Evolutionary conservation across 108 stramenopile genomes (phyloP), one percentile per base, ranked within the genome.

Genomic region (Aurantiochytrium sp.): DNA sequence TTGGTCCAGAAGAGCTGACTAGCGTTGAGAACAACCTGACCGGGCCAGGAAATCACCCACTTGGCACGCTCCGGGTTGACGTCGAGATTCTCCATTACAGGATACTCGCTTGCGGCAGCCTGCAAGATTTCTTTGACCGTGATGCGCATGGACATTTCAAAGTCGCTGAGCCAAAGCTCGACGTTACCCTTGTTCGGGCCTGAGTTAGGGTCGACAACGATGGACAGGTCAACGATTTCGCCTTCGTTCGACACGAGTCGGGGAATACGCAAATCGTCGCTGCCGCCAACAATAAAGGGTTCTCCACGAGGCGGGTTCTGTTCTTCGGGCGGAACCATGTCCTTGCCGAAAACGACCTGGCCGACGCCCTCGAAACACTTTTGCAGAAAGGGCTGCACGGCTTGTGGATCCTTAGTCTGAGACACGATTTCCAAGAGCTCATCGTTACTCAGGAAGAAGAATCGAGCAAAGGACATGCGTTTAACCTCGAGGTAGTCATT

Each of bases 401-500:
- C 93, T 1, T 92, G 89, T 16, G 93, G 93, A 23, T 95, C 95
- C 88, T 95, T 95, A 21, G 95, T 94, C 93, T 95, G 95, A 5
- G 92, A 93, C 18, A 95, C 92, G 16, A 95, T 95, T 60, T 95
- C 95, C 47, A 95, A 92, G 42, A 95, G 91, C 89, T 94, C 94
- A 51, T 95, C 95, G 60, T 95, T 94, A 53, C 94, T 92, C 44
- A 95, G 72, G 92, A 95, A 95, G 92, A 94, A 95, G 92, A 95
- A 95, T 21, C 95, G 90, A 10, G 95, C 94, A 59, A 95, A 95
- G 72, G 92, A 92, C 47, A 94, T 87, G 8, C 95, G 92, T 90
- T 95, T 95, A 89, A 93, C 93, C 88, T 95, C 95, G 87, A 95
- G 92, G 92, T 95, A 95, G 88, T 95, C 95, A 72, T 90, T 91